Evolutionary conservation across 345 rosid genomes (phyloP).

Genomic region (Populus euphratica): DNA sequence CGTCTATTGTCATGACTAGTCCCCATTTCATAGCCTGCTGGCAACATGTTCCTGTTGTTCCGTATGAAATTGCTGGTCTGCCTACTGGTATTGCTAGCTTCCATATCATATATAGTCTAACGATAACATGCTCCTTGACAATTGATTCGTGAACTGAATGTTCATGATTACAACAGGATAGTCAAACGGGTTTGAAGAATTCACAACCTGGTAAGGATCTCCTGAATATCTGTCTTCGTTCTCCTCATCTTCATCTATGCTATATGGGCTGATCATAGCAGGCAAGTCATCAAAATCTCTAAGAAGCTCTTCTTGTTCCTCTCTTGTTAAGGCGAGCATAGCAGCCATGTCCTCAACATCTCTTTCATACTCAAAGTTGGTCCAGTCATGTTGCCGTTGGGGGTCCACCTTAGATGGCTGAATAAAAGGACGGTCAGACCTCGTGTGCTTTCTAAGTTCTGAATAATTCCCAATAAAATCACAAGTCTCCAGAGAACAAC

Average conservation of each 20-base stretch:
- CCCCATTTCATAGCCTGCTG: no score
- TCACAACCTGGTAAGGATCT: background rate
- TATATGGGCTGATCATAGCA: background rate
- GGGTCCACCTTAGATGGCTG: conserved; percentile 86
- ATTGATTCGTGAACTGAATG: no score
- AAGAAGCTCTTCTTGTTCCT: background rate
- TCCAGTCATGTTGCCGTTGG: conserved; percentile 85
- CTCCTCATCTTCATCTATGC: background rate
- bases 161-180: background rate
- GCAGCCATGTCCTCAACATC: conserved; percentile 73
- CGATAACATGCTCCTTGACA: background rate
- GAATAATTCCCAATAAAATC: conserved; percentile 68
- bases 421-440: conserved; percentile 71
- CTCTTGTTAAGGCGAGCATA: background rate
- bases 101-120: background rate
- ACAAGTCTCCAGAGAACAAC: conserved; percentile 84
- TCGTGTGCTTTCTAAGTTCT: conserved; percentile 81
- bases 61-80: background rate
- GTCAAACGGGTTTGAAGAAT: background rate
- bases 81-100: background rate
- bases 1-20: background rate
- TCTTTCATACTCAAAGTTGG: conserved; percentile 68
- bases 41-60: background rate
- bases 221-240: background rate
- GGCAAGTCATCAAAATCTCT: background rate